These are phyloP conservation scores for Phylloporus rhodoxanthus DNA, from an alignment of 768 basidiomycete species.

Conservation along the genomic window DNA sequence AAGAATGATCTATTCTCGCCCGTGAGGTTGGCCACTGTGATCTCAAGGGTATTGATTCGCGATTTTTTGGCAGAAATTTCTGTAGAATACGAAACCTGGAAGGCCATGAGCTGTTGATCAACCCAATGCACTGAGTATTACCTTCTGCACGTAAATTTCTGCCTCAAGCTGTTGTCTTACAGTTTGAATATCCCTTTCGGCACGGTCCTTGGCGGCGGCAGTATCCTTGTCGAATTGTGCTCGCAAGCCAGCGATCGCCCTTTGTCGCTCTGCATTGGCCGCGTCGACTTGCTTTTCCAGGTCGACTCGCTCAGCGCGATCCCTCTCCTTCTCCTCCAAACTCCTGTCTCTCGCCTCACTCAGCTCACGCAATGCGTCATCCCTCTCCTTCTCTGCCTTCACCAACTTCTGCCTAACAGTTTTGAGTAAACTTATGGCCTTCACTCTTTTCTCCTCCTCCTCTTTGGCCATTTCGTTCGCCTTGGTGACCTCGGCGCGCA, in stretches of 20 bases:
- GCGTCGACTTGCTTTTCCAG: slow-evolving; percentile 62
- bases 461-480: slow-evolving; percentile 68
- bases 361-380: slow-evolving; percentile 64
- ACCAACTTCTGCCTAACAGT: slow-evolving; percentile 96
- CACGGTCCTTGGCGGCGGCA: slow-evolving; percentile 49
- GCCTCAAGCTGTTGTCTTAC: slow-evolving; percentile 70
- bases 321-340: slow-evolving; percentile 41
- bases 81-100: slow-evolving; percentile 60
- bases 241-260: slow-evolving; percentile 51
- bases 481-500: slow-evolving; percentile 61
- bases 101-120: slow-evolving; percentile 3
- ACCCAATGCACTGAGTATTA: slow-evolving; percentile 24
- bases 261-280: slow-evolving; percentile 58
- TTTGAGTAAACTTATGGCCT: slow-evolving; percentile 88
- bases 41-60: slow-evolving; percentile 66
- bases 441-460: slow-evolving; percentile 95
- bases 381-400: slow-evolving; percentile 90
- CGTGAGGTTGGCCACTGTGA: slow-evolving; percentile 60
- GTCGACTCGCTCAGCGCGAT: slow-evolving; percentile 42
- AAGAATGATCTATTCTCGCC: slow-evolving; percentile 77
- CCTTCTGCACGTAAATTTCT: slow-evolving; percentile 71
- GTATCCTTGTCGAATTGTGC: slow-evolving; percentile 72
- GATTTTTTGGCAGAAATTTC: slow-evolving; percentile 56
- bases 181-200: slow-evolving; percentile 67
- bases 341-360: slow-evolving; percentile 47